Evolutionary conservation across 768 basidiomycete genomes (phyloP).

Genomic region (Boletus barrowsii): DNA sequence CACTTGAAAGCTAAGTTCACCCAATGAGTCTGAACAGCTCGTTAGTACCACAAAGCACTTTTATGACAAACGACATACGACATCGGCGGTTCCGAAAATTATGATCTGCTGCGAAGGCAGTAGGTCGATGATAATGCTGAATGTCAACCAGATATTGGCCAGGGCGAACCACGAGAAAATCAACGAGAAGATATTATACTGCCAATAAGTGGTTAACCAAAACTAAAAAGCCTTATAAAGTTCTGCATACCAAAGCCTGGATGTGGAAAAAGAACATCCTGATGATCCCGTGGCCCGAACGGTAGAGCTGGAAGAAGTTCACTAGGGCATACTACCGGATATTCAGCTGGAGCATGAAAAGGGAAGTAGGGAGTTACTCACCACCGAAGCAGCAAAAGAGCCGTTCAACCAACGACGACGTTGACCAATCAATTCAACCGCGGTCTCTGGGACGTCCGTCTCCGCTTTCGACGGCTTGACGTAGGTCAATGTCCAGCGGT

Average conservation of each 20-base stretch:
- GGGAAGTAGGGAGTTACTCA: slow-evolving; percentile 36
- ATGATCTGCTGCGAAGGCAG: slow-evolving; percentile 51
- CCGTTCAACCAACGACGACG: slow-evolving; percentile 97
- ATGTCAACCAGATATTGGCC: slow-evolving; percentile 93
- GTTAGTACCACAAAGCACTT: not conserved
- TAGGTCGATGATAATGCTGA: slow-evolving; percentile 91
- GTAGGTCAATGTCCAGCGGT: slow-evolving; percentile 84
- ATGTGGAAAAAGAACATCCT: slow-evolving; percentile 97
- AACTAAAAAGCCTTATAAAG: not conserved
- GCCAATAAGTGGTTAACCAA: slow-evolving; percentile 1
- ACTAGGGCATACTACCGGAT: slow-evolving; percentile 75
- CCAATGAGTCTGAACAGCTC: slow-evolving; percentile 66
- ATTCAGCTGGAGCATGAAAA: not conserved
- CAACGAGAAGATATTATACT: slow-evolving; percentile 85
- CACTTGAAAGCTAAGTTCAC: slow-evolving; percentile 79
- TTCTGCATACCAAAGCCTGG: slow-evolving; percentile 72
- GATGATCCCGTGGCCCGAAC: slow-evolving; percentile 80
- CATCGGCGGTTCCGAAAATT: slow-evolving; percentile 67
- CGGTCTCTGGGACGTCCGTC: slow-evolving; percentile 94
- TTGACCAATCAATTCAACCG: slow-evolving; percentile 90
- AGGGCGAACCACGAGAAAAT: slow-evolving; percentile 92
- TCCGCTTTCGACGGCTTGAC: slow-evolving; percentile 97
- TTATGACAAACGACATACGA: slow-evolving; percentile 49
- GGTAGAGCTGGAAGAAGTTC: slow-evolving; percentile 88
- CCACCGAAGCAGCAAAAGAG: slow-evolving; percentile 89